Base-by-base conservation (phyloP, 177 flowering plant species). In the Vitis hybrid region DNA sequence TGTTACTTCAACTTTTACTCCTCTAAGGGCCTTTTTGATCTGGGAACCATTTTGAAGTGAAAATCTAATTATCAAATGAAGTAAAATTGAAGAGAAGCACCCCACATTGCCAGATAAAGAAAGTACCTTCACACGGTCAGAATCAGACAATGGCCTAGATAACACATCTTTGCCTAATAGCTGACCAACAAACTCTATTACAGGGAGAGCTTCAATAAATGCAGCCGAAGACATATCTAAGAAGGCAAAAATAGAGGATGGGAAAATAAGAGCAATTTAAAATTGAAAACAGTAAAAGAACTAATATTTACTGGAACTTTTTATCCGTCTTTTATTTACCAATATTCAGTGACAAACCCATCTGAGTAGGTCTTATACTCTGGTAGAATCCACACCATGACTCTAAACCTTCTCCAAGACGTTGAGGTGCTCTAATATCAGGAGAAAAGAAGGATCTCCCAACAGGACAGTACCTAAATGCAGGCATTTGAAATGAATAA, bases 361-460 rank as follows among this genome's bases (percentile, higher is more conserved):
- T 94, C 80, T 94, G 98, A 5, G 98, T 92, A 14, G 98, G 98
- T 71, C 97, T 86, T 56, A 94, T 88, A 71, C 98, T 92, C 84
- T 94, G 98, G 80, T 94, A 94, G 73, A 94, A 94, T 18, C 97
- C 97, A 82, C 97, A 86, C 98, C 97, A 94, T n/a, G 97, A 86
- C 75, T 94, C 94, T 69, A 94, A 75, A 10, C 98, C 98, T 14
- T 91, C 97, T 61, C 98, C 98, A 68, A 94, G 97, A 58, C 89
- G 80, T 67, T 91, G 90, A 2, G 93, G 94, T 50, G 64, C 75
- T 74, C 90, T 83, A 11, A 94, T 82, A 75, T 88, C 81, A 54
- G 95, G 94, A 3, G 97, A 91, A 74, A 82, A 92, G 77, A 94
- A 94, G 20, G 95, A 94, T 76, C 97, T 85, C 64, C 95, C 98